Evolutionary conservation across 164 flowering plant species (phyloP).

Genomic region (Protea cynaroides): DNA sequence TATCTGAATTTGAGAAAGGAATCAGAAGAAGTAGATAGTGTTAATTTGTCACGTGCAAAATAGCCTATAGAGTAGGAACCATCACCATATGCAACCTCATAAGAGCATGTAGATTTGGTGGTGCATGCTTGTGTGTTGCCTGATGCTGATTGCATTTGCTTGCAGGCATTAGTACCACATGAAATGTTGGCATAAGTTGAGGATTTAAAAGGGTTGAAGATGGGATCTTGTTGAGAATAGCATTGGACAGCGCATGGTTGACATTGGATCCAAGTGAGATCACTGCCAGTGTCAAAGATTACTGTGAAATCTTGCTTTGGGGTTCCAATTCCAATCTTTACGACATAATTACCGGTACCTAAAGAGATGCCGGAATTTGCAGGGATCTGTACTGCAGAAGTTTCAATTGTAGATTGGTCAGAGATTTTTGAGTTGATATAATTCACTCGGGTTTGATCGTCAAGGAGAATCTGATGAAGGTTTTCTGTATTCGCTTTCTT

Average conservation of each 20-base stretch:
- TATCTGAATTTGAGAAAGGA: neutral
- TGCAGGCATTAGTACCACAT: slow-evolving; percentile 7
- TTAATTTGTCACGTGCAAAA: slow-evolving; percentile 1
- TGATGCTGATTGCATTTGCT: neutral
- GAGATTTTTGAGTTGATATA: neutral
- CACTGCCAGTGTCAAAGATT: slow-evolving; percentile 11
- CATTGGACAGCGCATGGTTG: slow-evolving; percentile 21
- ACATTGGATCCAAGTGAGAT: slow-evolving; percentile 33
- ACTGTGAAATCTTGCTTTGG: neutral
- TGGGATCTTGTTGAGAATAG: slow-evolving; percentile 12
- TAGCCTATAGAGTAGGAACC: slow-evolving; percentile 1
- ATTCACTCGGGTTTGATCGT: neutral
- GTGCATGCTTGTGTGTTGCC: too few relatives aligned
- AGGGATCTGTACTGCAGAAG: neutral
- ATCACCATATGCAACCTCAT: slow-evolving; percentile 1
- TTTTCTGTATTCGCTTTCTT: neutral
- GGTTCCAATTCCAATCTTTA: neutral
- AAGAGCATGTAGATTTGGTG: neutral
- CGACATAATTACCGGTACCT: neutral
- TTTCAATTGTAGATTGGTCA: neutral
- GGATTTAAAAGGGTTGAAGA: slow-evolving; percentile 25
- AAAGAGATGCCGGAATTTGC: neutral
- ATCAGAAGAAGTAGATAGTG: slow-evolving; percentile 6
- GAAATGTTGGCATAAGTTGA: slow-evolving; percentile 11
- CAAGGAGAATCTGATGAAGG: neutral